phyloP scores from a whole-genome alignment of 352 stramenopile genomes.

The Albugo laibachii region DNA sequence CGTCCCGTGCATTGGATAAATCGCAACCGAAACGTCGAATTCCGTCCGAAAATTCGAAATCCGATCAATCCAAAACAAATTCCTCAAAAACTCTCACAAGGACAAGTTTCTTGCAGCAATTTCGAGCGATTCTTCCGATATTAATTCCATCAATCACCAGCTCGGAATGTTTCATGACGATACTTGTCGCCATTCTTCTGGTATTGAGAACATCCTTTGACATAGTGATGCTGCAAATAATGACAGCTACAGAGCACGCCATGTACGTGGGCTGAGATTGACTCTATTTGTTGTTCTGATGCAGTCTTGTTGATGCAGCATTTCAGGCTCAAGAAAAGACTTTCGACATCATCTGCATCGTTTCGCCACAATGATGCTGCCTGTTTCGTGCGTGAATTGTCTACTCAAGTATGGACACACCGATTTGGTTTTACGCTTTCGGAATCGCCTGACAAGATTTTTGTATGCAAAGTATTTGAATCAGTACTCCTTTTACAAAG shows the following conservation, averaged over 20 bases:
- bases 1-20: no score
- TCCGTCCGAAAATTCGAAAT: no score
- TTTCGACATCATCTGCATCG: slow-evolving; percentile 44
- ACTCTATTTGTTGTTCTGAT: neutral
- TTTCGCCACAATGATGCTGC: slow-evolving; percentile 60
- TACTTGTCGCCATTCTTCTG: slow-evolving; percentile 36
- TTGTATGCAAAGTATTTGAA: slow-evolving; percentile 75
- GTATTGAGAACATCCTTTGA: slow-evolving; percentile 56
- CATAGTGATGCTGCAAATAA: slow-evolving; percentile 52
- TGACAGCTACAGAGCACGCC: slow-evolving; percentile 50
- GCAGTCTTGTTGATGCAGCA: slow-evolving; percentile 9
- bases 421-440: slow-evolving; percentile 66
- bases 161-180: slow-evolving; percentile 42
- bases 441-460: slow-evolving; percentile 53
- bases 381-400: slow-evolving; percentile 61
- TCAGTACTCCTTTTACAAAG: slow-evolving; percentile 81
- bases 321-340: slow-evolving; percentile 41
- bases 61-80: no score
- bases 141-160: slow-evolving; percentile 25
- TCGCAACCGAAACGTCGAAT: no score
- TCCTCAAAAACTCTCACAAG: no score
- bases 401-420: slow-evolving; percentile 67
- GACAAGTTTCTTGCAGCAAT: neutral
- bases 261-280: slow-evolving; percentile 17
- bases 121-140: slow-evolving; percentile 12